Conservation (phyloP, 306 rosid genomes). For the Quercus engelmannii region DNA sequence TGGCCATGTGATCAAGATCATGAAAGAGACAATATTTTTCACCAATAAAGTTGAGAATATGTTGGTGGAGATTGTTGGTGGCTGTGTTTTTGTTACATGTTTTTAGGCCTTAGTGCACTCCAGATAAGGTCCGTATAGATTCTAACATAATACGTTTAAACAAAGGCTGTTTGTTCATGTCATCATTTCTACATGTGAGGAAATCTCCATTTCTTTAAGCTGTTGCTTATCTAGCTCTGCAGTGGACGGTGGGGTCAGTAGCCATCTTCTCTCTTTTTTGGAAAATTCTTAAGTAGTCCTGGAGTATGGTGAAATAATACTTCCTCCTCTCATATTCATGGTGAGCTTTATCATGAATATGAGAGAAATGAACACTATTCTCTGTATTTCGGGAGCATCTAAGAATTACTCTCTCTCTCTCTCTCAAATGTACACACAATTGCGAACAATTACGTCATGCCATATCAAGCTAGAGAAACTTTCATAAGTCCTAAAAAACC, state of each 20-base stretch:
- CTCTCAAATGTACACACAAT: background rate
- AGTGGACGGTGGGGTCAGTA: no score
- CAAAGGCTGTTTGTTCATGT: background rate
- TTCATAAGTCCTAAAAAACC: no score
- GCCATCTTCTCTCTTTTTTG: background rate
- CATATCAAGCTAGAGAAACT: no score
- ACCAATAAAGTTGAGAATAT: background rate
- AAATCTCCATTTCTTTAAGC: background rate
- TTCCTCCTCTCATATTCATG: no score
- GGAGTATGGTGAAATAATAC: no score
- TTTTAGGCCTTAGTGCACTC: background rate
- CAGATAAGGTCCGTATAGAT: background rate
- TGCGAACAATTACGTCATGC: no score
- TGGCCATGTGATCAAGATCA: constrained; percentile 15
- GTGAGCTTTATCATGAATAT: no score
- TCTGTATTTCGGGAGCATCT: fast-evolving
- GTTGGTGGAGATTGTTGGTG: background rate
- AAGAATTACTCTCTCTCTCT: no score
- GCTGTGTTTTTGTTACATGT: background rate
- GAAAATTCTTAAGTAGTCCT: no score
- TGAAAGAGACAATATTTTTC: background rate
- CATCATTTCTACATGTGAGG: constrained; percentile 16
- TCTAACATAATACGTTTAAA: background rate
- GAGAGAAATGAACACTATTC: fast-evolving
- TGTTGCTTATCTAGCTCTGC: background rate